Percentiles rank a stretch among this genome's conserved stretches.
Evolutionary conservation across 2,329 filamentous ascomycete genomes (phyloP).

Genomic region (Verticillium alfalfae): DNA sequence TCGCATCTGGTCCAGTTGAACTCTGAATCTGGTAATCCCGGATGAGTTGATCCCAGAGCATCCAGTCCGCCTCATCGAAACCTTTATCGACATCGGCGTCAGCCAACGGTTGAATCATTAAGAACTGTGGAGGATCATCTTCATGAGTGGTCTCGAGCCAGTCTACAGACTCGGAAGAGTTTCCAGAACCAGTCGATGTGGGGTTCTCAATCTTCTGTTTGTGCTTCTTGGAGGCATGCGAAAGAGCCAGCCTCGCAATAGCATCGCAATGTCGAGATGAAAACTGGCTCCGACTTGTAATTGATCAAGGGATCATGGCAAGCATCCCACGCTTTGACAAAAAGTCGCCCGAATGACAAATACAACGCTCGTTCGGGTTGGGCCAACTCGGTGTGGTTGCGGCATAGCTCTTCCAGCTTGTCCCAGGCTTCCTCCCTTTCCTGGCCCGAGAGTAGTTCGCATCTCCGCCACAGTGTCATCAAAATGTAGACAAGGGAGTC

Average conservation of each 20-base stretch:
- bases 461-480: slow-evolving; percentile 15
- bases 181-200: background rate
- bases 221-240: background rate
- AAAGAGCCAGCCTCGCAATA: background rate
- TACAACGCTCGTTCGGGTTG: slow-evolving; percentile 19
- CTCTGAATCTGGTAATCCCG: slow-evolving; percentile 7
- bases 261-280: slow-evolving; percentile 16
- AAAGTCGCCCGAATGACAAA: slow-evolving; percentile 19
- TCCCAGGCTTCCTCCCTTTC: slow-evolving; percentile 17
- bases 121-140: background rate
- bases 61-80: slow-evolving; percentile 15
- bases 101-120: background rate
- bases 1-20: background rate
- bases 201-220: slow-evolving; percentile 5
- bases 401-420: slow-evolving; percentile 17
- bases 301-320: slow-evolving; percentile 3
- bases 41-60: slow-evolving; percentile 19
- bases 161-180: background rate
- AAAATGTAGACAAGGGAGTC: slow-evolving; percentile 25
- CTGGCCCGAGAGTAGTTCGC: slow-evolving; percentile 10
- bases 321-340: slow-evolving; percentile 25
- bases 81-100: background rate
- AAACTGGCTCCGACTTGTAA: slow-evolving; percentile 11
- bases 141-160: background rate
- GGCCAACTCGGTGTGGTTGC: slow-evolving; percentile 21